These are phyloP conservation scores for Beta corolliflora DNA, from an alignment of 179 eudicot species.

Conservation along the genomic window DNA sequence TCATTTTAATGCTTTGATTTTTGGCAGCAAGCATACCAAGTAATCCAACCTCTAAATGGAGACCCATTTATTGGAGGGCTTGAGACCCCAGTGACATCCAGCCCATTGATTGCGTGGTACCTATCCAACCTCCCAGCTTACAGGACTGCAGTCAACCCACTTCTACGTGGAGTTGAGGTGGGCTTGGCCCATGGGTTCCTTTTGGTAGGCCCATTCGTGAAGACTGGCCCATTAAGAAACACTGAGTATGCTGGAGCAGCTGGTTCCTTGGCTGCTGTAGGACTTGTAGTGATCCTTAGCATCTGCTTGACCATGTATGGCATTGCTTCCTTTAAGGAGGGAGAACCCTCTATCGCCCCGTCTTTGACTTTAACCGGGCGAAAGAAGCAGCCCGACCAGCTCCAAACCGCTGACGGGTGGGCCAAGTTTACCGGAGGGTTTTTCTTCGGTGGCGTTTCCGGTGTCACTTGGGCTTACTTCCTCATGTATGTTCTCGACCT, in stretches of 20 bases:
- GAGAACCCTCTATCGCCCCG: slow-evolving; percentile 85
- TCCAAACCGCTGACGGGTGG: slow-evolving; percentile 98
- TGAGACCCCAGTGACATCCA: slow-evolving; percentile 95
- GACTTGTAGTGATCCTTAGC: slow-evolving; percentile 84
- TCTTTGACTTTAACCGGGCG: slow-evolving; percentile 82
- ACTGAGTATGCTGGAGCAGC: slow-evolving; percentile 75
- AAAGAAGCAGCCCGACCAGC: slow-evolving; percentile 87
- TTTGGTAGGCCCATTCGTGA: slow-evolving; percentile 89
- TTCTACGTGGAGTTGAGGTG: slow-evolving; percentile 80
- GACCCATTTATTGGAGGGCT: slow-evolving; percentile 97
- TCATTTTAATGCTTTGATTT: not conserved
- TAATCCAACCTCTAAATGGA: slow-evolving; percentile 85
- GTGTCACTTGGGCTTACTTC: slow-evolving; percentile 94
- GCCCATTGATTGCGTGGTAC: slow-evolving; percentile 96
- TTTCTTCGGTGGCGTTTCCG: slow-evolving; percentile 96
- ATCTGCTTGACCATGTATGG: slow-evolving; percentile 91
- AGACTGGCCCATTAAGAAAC: slow-evolving; percentile 83
- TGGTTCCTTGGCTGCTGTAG: slow-evolving; percentile 88
- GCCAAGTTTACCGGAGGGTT: slow-evolving; percentile 98
- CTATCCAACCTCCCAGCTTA: slow-evolving; percentile 95
- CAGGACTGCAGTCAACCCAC: slow-evolving; percentile 93
- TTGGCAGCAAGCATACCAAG: slow-evolving; percentile 89
- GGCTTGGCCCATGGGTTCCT: slow-evolving; percentile 91
- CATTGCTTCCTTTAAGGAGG: slow-evolving; percentile 88
- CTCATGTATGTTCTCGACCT: slow-evolving; percentile 85